Conservation (phyloP, 1,139 yeast genomes). For the Kodamaea plutei region DNA sequence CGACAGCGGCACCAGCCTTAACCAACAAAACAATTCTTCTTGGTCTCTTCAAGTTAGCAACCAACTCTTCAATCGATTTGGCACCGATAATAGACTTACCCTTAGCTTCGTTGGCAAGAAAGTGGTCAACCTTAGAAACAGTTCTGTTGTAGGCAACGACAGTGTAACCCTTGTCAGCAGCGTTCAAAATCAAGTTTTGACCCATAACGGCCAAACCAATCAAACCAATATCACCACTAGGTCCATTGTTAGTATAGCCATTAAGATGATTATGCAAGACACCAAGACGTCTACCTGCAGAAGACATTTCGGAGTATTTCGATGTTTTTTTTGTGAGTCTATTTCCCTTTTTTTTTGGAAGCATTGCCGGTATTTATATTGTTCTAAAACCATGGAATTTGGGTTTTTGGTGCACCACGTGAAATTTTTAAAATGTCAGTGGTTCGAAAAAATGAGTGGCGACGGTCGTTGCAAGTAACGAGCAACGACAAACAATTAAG, state of each 20-base stretch:
- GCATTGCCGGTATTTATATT: too few species aligned
- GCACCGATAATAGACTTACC: slow-evolving; percentile 91
- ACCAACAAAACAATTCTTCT: slow-evolving; percentile 92
- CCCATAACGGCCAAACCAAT: slow-evolving; percentile 99
- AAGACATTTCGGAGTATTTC: too few species aligned
- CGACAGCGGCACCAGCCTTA: slow-evolving; percentile 97
- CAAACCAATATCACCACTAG: slow-evolving; percentile 94
- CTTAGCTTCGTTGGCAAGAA: slow-evolving; percentile 92
- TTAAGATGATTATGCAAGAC: slow-evolving; percentile 12
- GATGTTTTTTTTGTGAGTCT: too few species aligned
- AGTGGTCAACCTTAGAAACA: slow-evolving; percentile 89
- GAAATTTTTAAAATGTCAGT: too few species aligned
- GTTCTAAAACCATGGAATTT: too few species aligned
- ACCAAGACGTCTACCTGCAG: slow-evolving; percentile 7
- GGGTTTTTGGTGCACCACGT: too few species aligned
- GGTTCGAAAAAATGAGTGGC: too few species aligned
- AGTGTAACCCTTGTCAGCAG: slow-evolving; percentile 96
- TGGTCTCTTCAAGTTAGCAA: slow-evolving; percentile 90
- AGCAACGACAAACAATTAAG: too few species aligned
- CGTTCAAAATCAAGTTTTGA: slow-evolving; percentile 94
- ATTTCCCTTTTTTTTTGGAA: too few species aligned
- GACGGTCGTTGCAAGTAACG: too few species aligned
- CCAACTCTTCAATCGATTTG: slow-evolving; percentile 83
- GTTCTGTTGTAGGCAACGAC: slow-evolving; percentile 99
- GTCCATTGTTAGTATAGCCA: slow-evolving; percentile 22